Conservation (phyloP, 2,329 filamentous ascomycete species). For the Cercospora sp. region DNA sequence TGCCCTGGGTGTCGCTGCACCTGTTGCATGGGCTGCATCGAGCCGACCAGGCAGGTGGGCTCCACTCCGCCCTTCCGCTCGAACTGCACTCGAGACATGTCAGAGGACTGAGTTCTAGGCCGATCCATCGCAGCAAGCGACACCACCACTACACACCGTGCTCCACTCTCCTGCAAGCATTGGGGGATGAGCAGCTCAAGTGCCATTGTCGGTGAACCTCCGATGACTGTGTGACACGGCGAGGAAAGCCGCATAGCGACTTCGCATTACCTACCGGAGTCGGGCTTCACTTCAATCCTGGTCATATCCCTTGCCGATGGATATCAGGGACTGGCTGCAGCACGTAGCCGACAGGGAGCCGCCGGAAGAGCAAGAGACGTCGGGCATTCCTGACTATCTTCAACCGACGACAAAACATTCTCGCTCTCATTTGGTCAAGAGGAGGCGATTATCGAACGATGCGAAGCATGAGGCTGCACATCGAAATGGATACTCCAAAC, state of each 20-base stretch:
- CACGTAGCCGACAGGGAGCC: constrained; percentile 42
- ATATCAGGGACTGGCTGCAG: constrained; percentile 49
- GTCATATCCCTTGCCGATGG: constrained; percentile 39
- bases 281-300: constrained; percentile 15
- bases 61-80: background rate
- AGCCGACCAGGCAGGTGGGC: background rate
- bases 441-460: constrained; percentile 42
- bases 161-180: background rate
- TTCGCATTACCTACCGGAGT: background rate
- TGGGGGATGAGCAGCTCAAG: background rate
- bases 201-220: constrained; percentile 1
- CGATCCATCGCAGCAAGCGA: background rate
- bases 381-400: constrained; percentile 29
- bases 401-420: constrained; percentile 4
- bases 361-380: constrained; percentile 31
- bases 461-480: background rate
- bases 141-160: background rate
- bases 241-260: constrained; percentile 10
- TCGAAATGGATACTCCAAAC: background rate
- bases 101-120: background rate
- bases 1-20: background rate
- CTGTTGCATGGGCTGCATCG: background rate
- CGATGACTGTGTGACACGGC: constrained; percentile 5
- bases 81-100: background rate
- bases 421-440: constrained; percentile 29